These are phyloP conservation scores for Trichosporon inkin DNA, from an alignment of 1,284 basidiomycete genomes.

Conservation along the genomic window DNA sequence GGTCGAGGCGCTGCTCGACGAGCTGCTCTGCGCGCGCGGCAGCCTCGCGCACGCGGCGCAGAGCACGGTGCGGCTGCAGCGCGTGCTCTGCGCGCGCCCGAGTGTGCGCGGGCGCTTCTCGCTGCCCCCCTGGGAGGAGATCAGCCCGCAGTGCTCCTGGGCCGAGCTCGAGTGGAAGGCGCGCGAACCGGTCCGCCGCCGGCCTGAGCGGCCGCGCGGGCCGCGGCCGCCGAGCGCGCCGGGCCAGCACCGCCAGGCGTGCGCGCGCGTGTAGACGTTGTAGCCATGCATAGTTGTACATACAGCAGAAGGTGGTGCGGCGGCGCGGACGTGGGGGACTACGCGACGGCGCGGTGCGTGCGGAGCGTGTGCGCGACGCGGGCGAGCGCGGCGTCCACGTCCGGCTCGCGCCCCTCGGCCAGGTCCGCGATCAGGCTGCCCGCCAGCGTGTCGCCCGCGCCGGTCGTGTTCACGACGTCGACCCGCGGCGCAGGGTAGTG, in stretches of 20 bases:
- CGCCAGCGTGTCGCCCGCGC: slow-evolving; percentile 84
- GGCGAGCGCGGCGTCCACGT: slow-evolving; percentile 31
- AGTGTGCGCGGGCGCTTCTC: too few relatives aligned
- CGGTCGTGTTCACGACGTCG: slow-evolving; percentile 69
- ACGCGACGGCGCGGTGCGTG: slow-evolving; percentile 36
- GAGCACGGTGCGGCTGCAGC: too few relatives aligned
- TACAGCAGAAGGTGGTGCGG: neutral
- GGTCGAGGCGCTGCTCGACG: too few relatives aligned
- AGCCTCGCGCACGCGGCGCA: too few relatives aligned
- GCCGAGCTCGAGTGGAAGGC: too few relatives aligned
- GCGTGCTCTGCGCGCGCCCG: too few relatives aligned
- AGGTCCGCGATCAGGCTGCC: slow-evolving; percentile 59
- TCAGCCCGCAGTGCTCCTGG: too few relatives aligned
- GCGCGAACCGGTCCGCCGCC: too few relatives aligned
- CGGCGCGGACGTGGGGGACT: neutral
- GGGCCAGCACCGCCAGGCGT: neutral
- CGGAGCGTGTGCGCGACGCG: slow-evolving; percentile 33
- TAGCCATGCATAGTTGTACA: neutral
- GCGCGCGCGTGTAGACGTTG: neutral
- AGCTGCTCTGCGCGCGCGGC: too few relatives aligned
- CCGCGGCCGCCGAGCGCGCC: neutral
- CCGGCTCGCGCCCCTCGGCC: slow-evolving; percentile 17
- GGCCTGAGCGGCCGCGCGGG: too few relatives aligned
- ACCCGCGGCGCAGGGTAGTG: slow-evolving; percentile 64
- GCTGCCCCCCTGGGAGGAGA: too few relatives aligned